Evolutionary conservation across 768 basidiomycete genomes (phyloP), one percentile per base, ranked within the genome.

Genomic region (Podaxis mareebaensis): DNA sequence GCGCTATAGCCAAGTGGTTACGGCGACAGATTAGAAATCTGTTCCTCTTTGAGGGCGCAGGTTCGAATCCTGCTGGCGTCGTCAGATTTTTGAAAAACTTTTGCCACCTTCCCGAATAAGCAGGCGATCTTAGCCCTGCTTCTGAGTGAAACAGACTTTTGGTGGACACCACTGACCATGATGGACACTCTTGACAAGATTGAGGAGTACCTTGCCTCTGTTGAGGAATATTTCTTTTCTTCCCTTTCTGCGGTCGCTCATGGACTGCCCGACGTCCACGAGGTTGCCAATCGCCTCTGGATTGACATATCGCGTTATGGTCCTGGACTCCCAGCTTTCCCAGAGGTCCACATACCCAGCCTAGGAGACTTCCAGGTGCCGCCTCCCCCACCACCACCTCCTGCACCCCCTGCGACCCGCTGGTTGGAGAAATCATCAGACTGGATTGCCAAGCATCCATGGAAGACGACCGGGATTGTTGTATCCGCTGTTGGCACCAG

Each of bases 1-100:
- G 85, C 85, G 84, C 86, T 85, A 87, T 88, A 86, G 85, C 86
- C 83, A 87, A 87, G 86, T 86, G 85, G 86, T 87, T 87, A 88
- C 83, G 82, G 86, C 86, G 86, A 87, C 84, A 85, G 85, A 88
- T 85, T 86, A 85, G 85, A 85, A 73, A 85, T 85, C 84, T 85
- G 82, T 85, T 85, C 80, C 84, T 81, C 81, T 85, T 82, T 82
- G 81, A 81, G 84, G 80, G 85, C 85, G 85, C 80, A 85, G 83
- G 85, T 85, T 67, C 66, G 64, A 67, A 63, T 67, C 66, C 66
- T 67, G 66, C 66, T 65, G 64, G 64, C 64, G 66, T 67, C 66
- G 66, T 4, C 1, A 8, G 2, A 4, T 17, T 10, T 48, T 1
- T 22, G 10, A 10, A 48, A 1, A 22, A 48, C 11, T 49, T 49